Evolutionary conservation across 768 basidiomycete genomes (phyloP), one percentile per base, ranked within the genome.

Genomic region (Auricularia cornea): DNA sequence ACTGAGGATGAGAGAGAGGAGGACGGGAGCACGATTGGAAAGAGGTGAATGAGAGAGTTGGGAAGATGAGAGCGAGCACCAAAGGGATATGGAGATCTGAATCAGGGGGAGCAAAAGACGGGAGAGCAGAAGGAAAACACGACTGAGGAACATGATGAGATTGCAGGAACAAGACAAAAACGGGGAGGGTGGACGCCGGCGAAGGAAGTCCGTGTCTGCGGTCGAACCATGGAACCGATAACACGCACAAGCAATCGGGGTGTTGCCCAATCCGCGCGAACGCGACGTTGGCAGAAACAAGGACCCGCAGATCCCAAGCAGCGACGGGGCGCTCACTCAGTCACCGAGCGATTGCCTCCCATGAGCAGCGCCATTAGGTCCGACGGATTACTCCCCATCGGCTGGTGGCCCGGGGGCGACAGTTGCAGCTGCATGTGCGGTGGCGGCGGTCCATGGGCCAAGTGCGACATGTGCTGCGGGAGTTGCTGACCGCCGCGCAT

Each of bases 281-380:
- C 44, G 44, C 44, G 44, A 20, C 20, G 44, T 20, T 23, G 44
- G 20, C 20, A 48, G 44, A 48, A 18, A n/a, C 44, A 5, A 48
- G 44, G 16, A 12, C 16, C 10, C 6, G 20, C 23, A 48, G 23
- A 48, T 20, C 20, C 16, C 35, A 14, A 38, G 16, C 35, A 48
- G 44, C 20, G 23, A 20, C 44, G 44, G 23, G 20, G 44, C 44
- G 44, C 44, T 31, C 26, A 33, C n/a, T 56, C 33, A 38, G 35
- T 38, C 35, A 38, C 35, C 8, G 35, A 38, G 51, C 12, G 48
- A 18, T 40, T 32, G 62, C 86, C 87, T 61, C 86, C 87, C 89
- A 93, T 86, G 66, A 93, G 81, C 64, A 93, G 80, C 54, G 90
- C 85, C 86, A 93, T 92, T 67, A 93, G 76, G 71, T 93, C 90